phyloP scores from a whole-genome alignment of 2,329 filamentous ascomycete species.

The Grosmannia penicillata region DNA sequence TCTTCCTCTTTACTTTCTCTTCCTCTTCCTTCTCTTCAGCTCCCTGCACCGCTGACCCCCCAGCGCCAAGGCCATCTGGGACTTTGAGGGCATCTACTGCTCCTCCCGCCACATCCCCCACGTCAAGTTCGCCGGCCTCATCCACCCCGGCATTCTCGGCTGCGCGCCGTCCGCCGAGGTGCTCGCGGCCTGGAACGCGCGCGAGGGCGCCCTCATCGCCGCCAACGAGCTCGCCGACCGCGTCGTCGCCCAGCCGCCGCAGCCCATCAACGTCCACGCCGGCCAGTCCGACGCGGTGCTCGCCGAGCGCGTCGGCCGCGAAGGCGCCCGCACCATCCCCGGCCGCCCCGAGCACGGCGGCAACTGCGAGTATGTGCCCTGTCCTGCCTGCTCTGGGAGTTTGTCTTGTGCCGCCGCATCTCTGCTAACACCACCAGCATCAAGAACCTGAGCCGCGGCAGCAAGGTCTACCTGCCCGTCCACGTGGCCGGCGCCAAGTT shows the following conservation, averaged over 20 bases:
- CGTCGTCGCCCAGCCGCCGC: constrained; percentile 63
- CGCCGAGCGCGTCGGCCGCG: constrained; percentile 52
- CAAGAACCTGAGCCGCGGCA: constrained; percentile 17
- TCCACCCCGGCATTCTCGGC: constrained; percentile 83
- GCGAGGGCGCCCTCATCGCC: constrained; percentile 66
- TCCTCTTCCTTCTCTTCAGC: not conserved
- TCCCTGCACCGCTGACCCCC: not conserved
- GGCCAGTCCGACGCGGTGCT: constrained; percentile 45
- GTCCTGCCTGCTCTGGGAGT: not conserved
- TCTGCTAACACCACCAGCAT: constrained; percentile 11
- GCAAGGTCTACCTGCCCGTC: constrained; percentile 73
- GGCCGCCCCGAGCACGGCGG: constrained; percentile 77
- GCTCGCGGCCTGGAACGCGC: constrained; percentile 67
- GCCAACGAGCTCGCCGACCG: constrained; percentile 46
- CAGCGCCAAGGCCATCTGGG: constrained; percentile 42
- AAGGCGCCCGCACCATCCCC: constrained; percentile 76
- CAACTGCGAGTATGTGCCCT: constrained; percentile 52
- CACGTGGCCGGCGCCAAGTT: constrained; percentile 82
- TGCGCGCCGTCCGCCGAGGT: constrained; percentile 72
- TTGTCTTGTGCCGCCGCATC: not conserved
- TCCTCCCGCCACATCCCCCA: constrained; percentile 75
- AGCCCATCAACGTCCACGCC: constrained; percentile 57
- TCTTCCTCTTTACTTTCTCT: not conserved
- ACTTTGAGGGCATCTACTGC: constrained; percentile 50
- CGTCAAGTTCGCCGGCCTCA: constrained; percentile 76